Percentiles rank a stretch among this genome's conserved stretches.
phyloP scores from a whole-genome alignment of 75 land plant species.

The Pseudotsuga menziesii region DNA sequence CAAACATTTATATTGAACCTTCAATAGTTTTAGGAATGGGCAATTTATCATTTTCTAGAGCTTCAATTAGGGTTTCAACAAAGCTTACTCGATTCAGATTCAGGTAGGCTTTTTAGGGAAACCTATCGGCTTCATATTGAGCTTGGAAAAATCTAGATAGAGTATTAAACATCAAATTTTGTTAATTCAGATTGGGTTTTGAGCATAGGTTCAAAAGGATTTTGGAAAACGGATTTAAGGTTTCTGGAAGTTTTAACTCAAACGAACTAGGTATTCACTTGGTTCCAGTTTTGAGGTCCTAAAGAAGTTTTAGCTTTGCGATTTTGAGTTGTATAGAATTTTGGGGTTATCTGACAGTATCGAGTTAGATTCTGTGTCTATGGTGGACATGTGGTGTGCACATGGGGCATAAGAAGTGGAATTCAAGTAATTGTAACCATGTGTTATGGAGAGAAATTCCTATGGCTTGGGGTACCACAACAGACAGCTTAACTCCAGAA shows the following conservation, averaged over 20 bases:
- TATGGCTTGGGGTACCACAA: no score
- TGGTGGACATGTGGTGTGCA: conserved; percentile 6
- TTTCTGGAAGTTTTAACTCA: not conserved
- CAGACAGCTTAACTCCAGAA: no score
- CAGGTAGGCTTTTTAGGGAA: not conserved
- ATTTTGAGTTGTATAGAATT: not conserved
- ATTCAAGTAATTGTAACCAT: conserved; percentile 17
- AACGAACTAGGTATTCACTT: not conserved
- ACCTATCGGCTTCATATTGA: not conserved
- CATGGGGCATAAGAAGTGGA: conserved; percentile 44
- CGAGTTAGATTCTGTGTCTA: not conserved
- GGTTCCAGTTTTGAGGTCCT: not conserved
- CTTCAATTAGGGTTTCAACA: not conserved
- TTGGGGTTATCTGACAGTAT: not conserved
- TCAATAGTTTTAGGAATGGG: no score
- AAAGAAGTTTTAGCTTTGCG: not conserved
- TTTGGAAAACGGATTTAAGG: not conserved
- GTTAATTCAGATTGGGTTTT: not conserved
- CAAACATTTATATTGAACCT: no score
- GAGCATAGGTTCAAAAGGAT: not conserved
- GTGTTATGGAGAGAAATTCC: no score
- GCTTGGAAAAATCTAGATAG: not conserved
- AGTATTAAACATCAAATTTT: not conserved
- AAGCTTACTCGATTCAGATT: not conserved
- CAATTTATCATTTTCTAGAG: no score